Base-by-base conservation (phyloP, 1,284 basidiomycete species). In the Grifola frondosa region DNA sequence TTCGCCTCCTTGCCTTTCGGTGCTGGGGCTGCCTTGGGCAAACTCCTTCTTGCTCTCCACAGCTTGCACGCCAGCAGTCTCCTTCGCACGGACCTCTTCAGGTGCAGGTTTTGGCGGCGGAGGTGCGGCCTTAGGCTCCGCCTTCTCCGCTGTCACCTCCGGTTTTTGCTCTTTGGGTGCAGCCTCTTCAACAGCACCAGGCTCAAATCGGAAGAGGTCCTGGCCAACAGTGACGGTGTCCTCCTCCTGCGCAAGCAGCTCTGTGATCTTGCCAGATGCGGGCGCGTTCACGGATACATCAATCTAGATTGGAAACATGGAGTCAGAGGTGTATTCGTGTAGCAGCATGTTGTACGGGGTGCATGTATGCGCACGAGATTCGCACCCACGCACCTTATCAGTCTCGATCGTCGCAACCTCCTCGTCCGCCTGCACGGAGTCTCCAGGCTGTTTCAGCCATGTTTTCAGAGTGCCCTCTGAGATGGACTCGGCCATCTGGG, bases 401-500 rank as follows among this genome's bases (percentile, higher is more conserved):
- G 96, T 99, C 75, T 99, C 96, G 57, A 99, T 98, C 35, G 92
- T 96, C 20, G 94, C 96, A 44, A 99, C 78, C 73, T 99, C 96
- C 71, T 99, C 96, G 65, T 97, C 93, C 30, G 78, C 86, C 63
- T 86, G 81, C 48, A 99, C 94, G 50, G 74, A 80, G 63, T 99
- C 96, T 31, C 96, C 96, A 38, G 91, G 84, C 70, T 95, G 83
- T 74, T 98, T 98, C 59, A 80, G 78, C 93, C 94, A 99, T 49
- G 91, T 79, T 72, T 95, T 97, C 50, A 99, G 76, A 5, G 96
- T 99, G 41, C 96, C 96, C 70, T 99, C 96, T 13, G 92, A 92
- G 70, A 99, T 97, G 56, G 94, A 97, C 69, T 99, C 96, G 41
- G 96, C 95, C 95, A 99, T 97, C 69, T 94, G 89, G 20, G 96